Conservation (phyloP, 2,329 filamentous ascomycete genomes). For the Plenodomus lindquistii region DNA sequence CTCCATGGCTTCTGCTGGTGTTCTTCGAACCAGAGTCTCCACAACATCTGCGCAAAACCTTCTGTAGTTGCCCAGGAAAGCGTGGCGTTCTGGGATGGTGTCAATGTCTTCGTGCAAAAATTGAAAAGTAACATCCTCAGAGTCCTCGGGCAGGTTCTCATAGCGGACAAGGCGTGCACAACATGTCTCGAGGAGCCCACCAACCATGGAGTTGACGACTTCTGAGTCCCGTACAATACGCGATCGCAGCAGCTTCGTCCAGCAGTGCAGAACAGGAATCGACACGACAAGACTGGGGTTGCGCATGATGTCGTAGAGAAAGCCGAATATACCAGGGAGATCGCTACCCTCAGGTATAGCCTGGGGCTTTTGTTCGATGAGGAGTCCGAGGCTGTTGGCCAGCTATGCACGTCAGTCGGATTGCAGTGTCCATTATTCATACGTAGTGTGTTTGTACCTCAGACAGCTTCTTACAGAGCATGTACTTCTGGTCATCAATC, state of each 20-base stretch:
- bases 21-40: constrained; percentile 80
- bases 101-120: constrained; percentile 94
- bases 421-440: constrained; percentile 4
- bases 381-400: constrained; percentile 81
- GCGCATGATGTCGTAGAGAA: constrained; percentile 78
- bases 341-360: constrained; percentile 68
- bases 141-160: constrained; percentile 82
- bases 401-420: constrained; percentile 58
- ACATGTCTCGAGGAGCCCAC: constrained; percentile 78
- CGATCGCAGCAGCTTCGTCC: constrained; percentile 80
- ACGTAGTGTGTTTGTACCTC: constrained; percentile 62
- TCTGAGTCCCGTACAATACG: constrained; percentile 69
- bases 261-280: constrained; percentile 87
- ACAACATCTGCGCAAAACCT: constrained; percentile 87
- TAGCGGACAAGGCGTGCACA: constrained; percentile 84
- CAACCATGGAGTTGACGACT: constrained; percentile 66
- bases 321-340: constrained; percentile 73
- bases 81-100: constrained; percentile 88
- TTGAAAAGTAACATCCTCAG: constrained; percentile 74
- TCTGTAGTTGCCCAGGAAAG: constrained; percentile 93
- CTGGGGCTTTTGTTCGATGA: constrained; percentile 76
- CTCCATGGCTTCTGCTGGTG: constrained; percentile 80
- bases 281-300: constrained; percentile 90
- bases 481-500: constrained; percentile 89
- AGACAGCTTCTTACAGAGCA: constrained; percentile 89